These are phyloP conservation scores for Tolypocladium paradoxum DNA, from an alignment of 2,329 filamentous ascomycete genomes.

Conservation along the genomic window DNA sequence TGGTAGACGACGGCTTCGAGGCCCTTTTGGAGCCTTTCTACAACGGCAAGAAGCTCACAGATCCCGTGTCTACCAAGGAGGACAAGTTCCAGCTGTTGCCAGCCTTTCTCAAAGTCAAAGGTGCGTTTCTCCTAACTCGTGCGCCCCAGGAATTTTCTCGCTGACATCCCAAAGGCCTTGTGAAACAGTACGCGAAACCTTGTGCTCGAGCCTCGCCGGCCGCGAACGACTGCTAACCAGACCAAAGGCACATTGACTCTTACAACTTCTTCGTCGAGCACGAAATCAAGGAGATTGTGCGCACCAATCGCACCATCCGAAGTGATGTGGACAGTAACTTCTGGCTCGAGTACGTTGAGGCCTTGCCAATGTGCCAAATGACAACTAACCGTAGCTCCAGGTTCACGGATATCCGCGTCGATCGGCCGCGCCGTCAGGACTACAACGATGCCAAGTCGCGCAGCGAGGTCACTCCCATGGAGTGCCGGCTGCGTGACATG, in stretches of 20 bases:
- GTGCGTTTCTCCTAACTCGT: slow-evolving; percentile 21
- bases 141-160: background rate
- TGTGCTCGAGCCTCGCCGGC: background rate
- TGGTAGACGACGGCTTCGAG: slow-evolving; percentile 53
- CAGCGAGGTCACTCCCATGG: slow-evolving; percentile 80
- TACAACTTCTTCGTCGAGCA: slow-evolving; percentile 98
- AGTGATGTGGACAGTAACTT: slow-evolving; percentile 92
- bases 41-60: slow-evolving; percentile 56
- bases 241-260: slow-evolving; percentile 71
- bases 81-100: slow-evolving; percentile 97
- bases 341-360: slow-evolving; percentile 57
- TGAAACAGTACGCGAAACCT: slow-evolving; percentile 59
- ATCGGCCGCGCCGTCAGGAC: slow-evolving; percentile 68
- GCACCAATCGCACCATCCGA: slow-evolving; percentile 76
- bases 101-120: slow-evolving; percentile 97
- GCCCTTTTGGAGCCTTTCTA: slow-evolving; percentile 57
- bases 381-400: slow-evolving; percentile 15
- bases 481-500: slow-evolving; percentile 91
- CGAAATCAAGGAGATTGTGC: slow-evolving; percentile 92
- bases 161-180: slow-evolving; percentile 42
- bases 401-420: slow-evolving; percentile 83
- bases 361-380: background rate
- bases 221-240: slow-evolving; percentile 3
- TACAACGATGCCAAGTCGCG: slow-evolving; percentile 59
- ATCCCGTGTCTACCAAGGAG: slow-evolving; percentile 52